A percentile compares a stretch with the other conserved stretches of the same genome.
Evolutionary conservation across 2,329 filamentous ascomycete species (phyloP).

Genomic region (Ilyonectria mors-panacis): DNA sequence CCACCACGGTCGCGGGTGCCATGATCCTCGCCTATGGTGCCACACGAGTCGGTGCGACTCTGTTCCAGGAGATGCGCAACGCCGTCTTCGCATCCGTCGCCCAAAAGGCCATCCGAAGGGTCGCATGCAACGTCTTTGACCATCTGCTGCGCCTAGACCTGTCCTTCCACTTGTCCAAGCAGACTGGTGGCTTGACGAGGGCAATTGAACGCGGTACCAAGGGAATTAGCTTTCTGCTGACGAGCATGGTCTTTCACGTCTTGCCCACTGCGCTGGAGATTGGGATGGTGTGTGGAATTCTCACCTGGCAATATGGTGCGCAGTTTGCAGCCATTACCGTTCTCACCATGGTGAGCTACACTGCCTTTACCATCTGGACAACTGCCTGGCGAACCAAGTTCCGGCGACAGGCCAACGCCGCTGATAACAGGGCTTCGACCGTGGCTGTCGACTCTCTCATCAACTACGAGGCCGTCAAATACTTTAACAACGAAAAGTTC

Average conservation of each 20-base stretch:
- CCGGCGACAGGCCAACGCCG: constrained; percentile 92
- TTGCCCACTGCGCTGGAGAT: constrained; percentile 96
- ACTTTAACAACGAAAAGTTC: constrained; percentile 99
- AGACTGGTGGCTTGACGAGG: constrained; percentile 93
- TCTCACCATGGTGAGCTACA: constrained; percentile 92
- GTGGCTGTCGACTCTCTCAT: constrained; percentile 97
- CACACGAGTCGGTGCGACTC: constrained; percentile 87
- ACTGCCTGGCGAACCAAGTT: constrained; percentile 99
- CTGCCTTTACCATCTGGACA: constrained; percentile 96
- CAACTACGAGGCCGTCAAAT: constrained; percentile 99
- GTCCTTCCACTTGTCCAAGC: constrained; percentile 92
- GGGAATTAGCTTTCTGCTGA: constrained; percentile 96
- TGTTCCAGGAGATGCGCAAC: constrained; percentile 95
- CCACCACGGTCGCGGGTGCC: constrained; percentile 88
- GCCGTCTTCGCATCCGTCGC: constrained; percentile 97
- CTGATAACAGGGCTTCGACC: constrained; percentile 95
- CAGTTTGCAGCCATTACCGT: constrained; percentile 94
- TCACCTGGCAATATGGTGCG: constrained; percentile 95
- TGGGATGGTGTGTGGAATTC: constrained; percentile 92
- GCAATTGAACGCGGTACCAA: constrained; percentile 98
- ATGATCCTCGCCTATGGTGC: constrained; percentile 95
- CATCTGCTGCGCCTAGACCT: constrained; percentile 91
- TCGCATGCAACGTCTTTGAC: constrained; percentile 92
- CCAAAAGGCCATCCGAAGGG: constrained; percentile 93
- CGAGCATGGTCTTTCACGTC: constrained; percentile 98